Percentiles rank a stretch among this genome's conserved stretches.
Evolutionary conservation across 2,329 filamentous ascomycete genomes (phyloP).

Genomic region (Podosphaera xanthii): DNA sequence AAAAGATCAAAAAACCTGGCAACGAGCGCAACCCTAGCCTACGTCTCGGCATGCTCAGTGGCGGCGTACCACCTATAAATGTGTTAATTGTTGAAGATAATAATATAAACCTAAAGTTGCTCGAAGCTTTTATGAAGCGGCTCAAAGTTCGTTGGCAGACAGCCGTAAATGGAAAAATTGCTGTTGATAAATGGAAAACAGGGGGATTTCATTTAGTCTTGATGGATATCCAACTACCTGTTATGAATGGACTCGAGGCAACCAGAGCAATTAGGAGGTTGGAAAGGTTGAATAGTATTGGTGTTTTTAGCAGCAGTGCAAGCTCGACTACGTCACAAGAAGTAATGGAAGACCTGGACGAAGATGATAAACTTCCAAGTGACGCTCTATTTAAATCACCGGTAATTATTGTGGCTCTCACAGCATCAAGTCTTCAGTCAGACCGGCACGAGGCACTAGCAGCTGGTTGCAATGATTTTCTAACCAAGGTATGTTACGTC

Average conservation of each 20-base stretch:
- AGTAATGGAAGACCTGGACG: constrained; percentile 24
- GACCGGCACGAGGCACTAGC: constrained; percentile 87
- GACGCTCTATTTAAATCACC: constrained; percentile 71
- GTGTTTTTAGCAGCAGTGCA: constrained; percentile 58
- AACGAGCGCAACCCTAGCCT: constrained; percentile 23
- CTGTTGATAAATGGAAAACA: constrained; percentile 75
- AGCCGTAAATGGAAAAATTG: constrained; percentile 87
- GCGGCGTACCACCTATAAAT: constrained; percentile 80
- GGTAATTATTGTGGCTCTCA: constrained; percentile 92
- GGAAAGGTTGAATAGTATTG: constrained; percentile 77
- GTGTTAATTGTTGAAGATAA: constrained; percentile 97
- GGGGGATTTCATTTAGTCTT: constrained; percentile 90
- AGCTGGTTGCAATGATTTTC: constrained; percentile 91
- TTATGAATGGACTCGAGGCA: constrained; percentile 88
- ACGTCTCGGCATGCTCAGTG: constrained; percentile 47
- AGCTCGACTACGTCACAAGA: constrained; percentile 27
- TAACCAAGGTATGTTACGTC: constrained; percentile 56
- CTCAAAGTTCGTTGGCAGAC: constrained; percentile 92
- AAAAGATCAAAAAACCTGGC: constrained; percentile 31
- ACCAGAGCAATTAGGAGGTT: constrained; percentile 83
- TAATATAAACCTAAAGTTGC: constrained; percentile 80
- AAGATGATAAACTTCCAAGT: constrained; percentile 47
- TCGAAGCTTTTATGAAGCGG: constrained; percentile 89
- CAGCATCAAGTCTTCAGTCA: constrained; percentile 80
- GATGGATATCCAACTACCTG: constrained; percentile 94